Conservation (phyloP, 257 asterid species). For the Solanum megistacrolobum region DNA sequence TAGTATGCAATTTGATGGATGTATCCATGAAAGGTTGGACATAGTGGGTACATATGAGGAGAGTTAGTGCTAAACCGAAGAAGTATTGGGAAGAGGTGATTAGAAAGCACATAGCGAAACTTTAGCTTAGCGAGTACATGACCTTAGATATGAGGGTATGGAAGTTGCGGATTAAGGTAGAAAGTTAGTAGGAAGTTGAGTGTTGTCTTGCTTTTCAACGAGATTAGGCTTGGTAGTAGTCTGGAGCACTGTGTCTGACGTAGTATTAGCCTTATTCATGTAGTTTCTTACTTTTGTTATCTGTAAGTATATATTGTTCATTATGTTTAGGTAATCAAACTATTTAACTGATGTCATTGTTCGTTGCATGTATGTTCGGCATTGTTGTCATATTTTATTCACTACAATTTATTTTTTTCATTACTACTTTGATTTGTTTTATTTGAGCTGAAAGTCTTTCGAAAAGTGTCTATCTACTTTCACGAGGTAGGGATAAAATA, state of each 20-base stretch:
- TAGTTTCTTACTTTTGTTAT: background rate
- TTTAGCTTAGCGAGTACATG: background rate
- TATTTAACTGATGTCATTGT: background rate
- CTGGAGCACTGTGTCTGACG: background rate
- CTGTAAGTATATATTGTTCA: background rate
- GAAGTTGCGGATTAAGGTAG: background rate
- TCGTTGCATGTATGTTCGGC: background rate
- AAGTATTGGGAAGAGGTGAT: background rate
- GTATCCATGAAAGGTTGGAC: background rate
- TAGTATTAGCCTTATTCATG: background rate
- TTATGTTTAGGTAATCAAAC: background rate
- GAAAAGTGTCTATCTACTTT: background rate
- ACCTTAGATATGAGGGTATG: background rate
- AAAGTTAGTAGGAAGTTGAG: background rate
- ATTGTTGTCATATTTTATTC: background rate
- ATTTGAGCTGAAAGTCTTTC: background rate
- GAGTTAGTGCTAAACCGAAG: background rate
- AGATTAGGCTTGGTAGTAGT: background rate
- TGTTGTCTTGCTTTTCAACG: background rate
- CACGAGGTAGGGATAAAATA: background rate
- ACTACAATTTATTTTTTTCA: background rate
- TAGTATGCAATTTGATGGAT: background rate
- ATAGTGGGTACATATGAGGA: background rate
- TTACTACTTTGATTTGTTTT: background rate
- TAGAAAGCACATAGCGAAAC: background rate